phyloP scores from a whole-genome alignment of 768 basidiomycete genomes.

The Boletus rubescentipes region DNA sequence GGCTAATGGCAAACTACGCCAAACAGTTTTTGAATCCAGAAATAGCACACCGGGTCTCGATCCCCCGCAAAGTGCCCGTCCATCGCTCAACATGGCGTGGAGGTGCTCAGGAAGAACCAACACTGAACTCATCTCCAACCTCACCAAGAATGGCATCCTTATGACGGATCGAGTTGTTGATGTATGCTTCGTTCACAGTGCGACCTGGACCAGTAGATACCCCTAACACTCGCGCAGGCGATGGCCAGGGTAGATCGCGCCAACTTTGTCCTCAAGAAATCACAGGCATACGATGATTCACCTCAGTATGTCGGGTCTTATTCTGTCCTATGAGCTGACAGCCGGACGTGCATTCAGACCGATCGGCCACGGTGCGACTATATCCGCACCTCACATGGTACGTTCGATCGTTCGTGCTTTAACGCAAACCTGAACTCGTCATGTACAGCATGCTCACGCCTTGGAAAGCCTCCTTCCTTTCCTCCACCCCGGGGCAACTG shows the following conservation, averaged over 20 bases:
- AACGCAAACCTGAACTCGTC: background rate
- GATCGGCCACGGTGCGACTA: conserved; percentile 87
- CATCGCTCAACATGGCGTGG: conserved; percentile 70
- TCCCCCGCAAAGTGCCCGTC: no score
- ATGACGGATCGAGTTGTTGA: conserved; percentile 51
- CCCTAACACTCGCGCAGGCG: conserved; percentile 42
- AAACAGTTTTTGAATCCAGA: no score
- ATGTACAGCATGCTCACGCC: conserved; percentile 82
- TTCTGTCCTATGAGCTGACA: background rate
- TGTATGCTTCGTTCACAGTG: conserved; percentile 37
- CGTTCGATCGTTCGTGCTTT: conserved; percentile 3
- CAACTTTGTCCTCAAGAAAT: conserved; percentile 54
- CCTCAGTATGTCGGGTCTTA: conserved; percentile 57
- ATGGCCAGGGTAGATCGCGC: conserved; percentile 70
- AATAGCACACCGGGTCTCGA: no score
- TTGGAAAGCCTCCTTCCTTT: conserved; percentile 72
- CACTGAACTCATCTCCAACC: conserved; percentile 68
- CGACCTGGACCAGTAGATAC: background rate
- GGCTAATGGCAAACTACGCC: conserved; percentile 1
- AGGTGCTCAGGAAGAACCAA: conserved; percentile 69
- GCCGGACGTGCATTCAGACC: conserved; percentile 38
- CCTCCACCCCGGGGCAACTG: conserved; percentile 65
- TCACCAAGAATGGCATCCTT: conserved; percentile 55
- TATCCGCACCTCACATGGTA: conserved; percentile 97
- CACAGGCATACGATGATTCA: conserved; percentile 72